Conservation (phyloP, 257 asterid genomes). For the Voacanga thouarsii region DNA sequence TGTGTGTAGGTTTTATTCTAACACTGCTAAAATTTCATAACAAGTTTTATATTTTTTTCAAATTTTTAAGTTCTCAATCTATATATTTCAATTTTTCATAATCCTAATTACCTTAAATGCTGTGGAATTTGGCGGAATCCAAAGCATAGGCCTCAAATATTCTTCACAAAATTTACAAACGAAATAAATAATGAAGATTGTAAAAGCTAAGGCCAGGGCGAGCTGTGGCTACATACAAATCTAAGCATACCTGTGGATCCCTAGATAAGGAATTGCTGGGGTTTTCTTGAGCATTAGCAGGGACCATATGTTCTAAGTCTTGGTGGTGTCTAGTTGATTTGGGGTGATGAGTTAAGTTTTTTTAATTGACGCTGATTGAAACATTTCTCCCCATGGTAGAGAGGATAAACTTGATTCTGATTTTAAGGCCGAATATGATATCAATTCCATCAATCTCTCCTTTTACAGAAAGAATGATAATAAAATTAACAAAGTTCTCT, state of each 20-base stretch:
- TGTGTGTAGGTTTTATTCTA: too few species aligned
- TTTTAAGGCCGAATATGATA: conserved; percentile 58
- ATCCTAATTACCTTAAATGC: too few species aligned
- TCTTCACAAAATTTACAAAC: conserved; percentile 74
- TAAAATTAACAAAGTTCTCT: conserved; percentile 2
- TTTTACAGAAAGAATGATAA: conserved; percentile 11
- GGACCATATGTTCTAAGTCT: conserved; percentile 10
- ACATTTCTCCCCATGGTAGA: conserved; percentile 94
- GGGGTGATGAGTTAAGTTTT: conserved; percentile 54
- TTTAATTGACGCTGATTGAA: conserved; percentile 86
- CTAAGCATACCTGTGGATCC: conserved; percentile 94
- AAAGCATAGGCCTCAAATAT: conserved; percentile 73
- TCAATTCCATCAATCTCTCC: conserved; percentile 45
- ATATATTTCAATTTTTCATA: too few species aligned
- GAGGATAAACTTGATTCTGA: conserved; percentile 40
- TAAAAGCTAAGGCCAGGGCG: conserved; percentile 79
- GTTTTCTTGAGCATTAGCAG: conserved; percentile 12
- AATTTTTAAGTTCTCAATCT: too few species aligned
- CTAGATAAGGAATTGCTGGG: conserved; percentile 32
- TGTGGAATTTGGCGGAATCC: conserved; percentile 34
- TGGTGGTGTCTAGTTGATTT: conserved; percentile 23
- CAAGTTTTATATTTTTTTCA: too few species aligned
- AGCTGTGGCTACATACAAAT: conserved; percentile 97
- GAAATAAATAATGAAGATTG: conserved; percentile 59
- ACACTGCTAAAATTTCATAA: too few species aligned